Base-by-base conservation (phyloP, 495 filamentous ascomycete species). In the Penicillium turbatum region DNA sequence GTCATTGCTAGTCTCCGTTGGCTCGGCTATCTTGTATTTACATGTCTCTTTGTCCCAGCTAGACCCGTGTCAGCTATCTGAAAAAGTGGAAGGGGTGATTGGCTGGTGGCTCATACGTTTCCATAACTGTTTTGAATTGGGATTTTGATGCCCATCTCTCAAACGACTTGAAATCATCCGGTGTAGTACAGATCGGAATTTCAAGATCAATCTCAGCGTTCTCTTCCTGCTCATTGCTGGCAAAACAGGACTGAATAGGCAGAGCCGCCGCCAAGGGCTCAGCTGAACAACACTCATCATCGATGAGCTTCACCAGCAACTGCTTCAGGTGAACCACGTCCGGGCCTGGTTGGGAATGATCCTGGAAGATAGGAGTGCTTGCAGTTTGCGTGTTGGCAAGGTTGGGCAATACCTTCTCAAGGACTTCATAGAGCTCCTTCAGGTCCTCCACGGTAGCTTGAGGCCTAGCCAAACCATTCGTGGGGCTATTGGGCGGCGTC, bases 11-110 rank as follows among this genome's bases (percentile, higher is more conserved):
- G 52, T 62, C 38, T 53, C 53, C 16, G 32, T 37, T 32, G 52
- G 40, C 38, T 62, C 52, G 16, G 34, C 44, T 13, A 54, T 58
- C 48, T 57, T 65, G 56, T 65, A 65, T 65, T 56, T 65, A 36
- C 54, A 59, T 35, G 56, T 47, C 34, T 60, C 57, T 63, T 63
- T 65, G 56, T 65, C 59, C 62, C 47, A 62, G 11, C 62, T 65
- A 60, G 21, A 60, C 31, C 43, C 16, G 15, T 30, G 50, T 61
- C 53, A 62, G 52, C 48, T 16, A 47, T 56, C 16, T 48, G 11
- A 52, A 51, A 41, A 43, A 42, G 26, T 36, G 36, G 39, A 56
- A 51, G 49, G 35, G 46, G 44, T 34, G 43, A 15, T 48, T 38
- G 47, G 45, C 16, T 50, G 40, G 56, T 40, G 40, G 48, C 50